These are phyloP conservation scores for Hyphodiscus sp. DNA, from an alignment of 2,329 filamentous ascomycete species.

Conservation along the genomic window DNA sequence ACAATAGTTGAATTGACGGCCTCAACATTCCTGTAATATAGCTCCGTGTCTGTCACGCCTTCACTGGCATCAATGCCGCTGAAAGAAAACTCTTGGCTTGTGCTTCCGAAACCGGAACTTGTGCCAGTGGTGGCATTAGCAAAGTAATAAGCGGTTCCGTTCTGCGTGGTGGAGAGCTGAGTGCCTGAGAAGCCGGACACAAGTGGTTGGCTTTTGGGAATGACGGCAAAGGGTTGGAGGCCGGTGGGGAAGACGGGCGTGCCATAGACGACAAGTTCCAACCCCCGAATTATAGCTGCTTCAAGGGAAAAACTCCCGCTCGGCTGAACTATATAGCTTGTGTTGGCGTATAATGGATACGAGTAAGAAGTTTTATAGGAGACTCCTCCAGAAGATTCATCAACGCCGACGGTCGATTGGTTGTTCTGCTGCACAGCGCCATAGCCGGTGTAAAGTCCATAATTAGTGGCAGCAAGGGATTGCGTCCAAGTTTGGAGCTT, in stretches of 20 bases:
- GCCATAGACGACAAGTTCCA: constrained; percentile 40
- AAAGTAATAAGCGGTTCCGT: constrained; percentile 52
- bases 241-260: constrained; percentile 51
- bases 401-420: constrained; percentile 44
- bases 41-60: constrained; percentile 13
- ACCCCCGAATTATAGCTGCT: constrained; percentile 42
- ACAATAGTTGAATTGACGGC: constrained; percentile 48
- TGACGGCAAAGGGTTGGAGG: constrained; percentile 47
- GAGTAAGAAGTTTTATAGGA: constrained; percentile 37
- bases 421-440: constrained; percentile 48
- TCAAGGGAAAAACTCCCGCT: constrained; percentile 43
- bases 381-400: constrained; percentile 29
- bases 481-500: constrained; percentile 50
- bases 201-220: constrained; percentile 21
- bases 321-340: constrained; percentile 37
- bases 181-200: constrained; percentile 32
- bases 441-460: constrained; percentile 45
- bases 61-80: constrained; percentile 32
- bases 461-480: constrained; percentile 47
- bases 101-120: constrained; percentile 47
- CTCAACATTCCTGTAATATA: constrained; percentile 50
- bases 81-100: constrained; percentile 51
- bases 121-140: constrained; percentile 38
- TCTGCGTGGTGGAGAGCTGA: constrained; percentile 44
- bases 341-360: constrained; percentile 57